Base-by-base conservation (phyloP, 1,139 yeast species). In the Kluyveromyces sp. region DNA sequence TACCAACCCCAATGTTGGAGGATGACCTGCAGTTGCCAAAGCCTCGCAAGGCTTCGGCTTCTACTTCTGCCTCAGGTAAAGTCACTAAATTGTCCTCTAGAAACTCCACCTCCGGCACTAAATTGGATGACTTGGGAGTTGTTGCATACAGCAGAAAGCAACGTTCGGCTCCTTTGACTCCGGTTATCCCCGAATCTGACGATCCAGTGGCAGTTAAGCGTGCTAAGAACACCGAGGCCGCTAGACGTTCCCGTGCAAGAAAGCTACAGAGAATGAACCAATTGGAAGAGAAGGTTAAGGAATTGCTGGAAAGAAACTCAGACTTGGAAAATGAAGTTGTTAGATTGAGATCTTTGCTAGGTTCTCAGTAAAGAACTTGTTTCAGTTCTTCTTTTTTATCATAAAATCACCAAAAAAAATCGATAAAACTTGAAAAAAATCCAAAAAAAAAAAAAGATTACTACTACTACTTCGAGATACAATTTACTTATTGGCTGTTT, bases 211-310 rank as follows among this genome's bases (percentile, higher is more conserved):
- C 88, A 45, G 63, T 86, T 60, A 87, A 90, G 66, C 81, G 98
- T 61, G 97, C 97, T 37, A 81, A 90, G 66, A 90, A 90, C 74
- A 90, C 97, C 27, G 96, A 89, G 66, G 97, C 97, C 51, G 97
- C 97, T 15, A 81, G 97, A 67, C 78, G 97, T 64, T 88, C 97
- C 39, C 77, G 97, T 58, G 96, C 96, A 37, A 81, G 96, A 68
- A 88, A 89, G 70, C 81, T 85, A 79, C 88, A 85, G 66, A 78
- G 95, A 67, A 84, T 90, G 87, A 63, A 68, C 49, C 95, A 87
- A 63, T 73, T 90, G 65, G 97, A 90, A 68, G 78, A 69, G 31
- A 78, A 78, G 63, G 95, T 90, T 48, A 87, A 82, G 54, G 77
- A 67, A 39, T 73, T 89, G 53, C 62, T 79, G 50, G 58, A 65